Conservation (phyloP, 192 early-diverging fungal species). For the Umbelopsis sp. region DNA sequence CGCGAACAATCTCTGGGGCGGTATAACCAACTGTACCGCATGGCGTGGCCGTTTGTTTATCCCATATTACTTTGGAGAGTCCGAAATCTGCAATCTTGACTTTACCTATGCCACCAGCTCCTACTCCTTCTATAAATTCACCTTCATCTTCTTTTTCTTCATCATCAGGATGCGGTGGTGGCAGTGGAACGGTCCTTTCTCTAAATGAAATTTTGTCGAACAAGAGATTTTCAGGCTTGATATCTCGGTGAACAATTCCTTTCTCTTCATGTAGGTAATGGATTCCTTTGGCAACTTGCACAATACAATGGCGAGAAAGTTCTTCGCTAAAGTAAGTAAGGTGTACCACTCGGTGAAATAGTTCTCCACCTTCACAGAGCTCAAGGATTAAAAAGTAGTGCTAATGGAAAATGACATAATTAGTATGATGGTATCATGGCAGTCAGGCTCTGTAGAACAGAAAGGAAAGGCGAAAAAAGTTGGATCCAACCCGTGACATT, state of each 20-base stretch:
- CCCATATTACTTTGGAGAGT: slow-evolving; percentile 83
- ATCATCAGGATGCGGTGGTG: slow-evolving; percentile 55
- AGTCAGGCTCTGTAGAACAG: background rate
- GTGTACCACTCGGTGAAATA: slow-evolving; percentile 84
- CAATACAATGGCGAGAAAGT: slow-evolving; percentile 75
- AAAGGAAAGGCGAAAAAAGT: background rate
- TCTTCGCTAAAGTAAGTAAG: slow-evolving; percentile 83
- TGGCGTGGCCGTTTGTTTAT: slow-evolving; percentile 84
- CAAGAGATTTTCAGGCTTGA: slow-evolving; percentile 91
- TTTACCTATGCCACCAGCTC: slow-evolving; percentile 81
- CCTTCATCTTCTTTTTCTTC: slow-evolving; percentile 77
- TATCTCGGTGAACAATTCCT: slow-evolving; percentile 84
- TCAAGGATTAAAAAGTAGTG: slow-evolving; percentile 83
- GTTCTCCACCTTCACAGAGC: slow-evolving; percentile 81
- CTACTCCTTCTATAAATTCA: slow-evolving; percentile 68
- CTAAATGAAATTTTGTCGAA: slow-evolving; percentile 74
- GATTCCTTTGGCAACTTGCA: slow-evolving; percentile 84
- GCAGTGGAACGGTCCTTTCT: slow-evolving; percentile 35
- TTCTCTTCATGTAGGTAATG: slow-evolving; percentile 82
- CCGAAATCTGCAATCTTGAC: slow-evolving; percentile 93
- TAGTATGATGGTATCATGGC: background rate
- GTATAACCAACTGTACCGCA: slow-evolving; percentile 94
- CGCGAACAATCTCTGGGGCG: slow-evolving; percentile 89
- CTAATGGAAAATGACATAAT: slow-evolving; percentile 8
- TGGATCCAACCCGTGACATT: background rate